Conservation (phyloP, 2,329 filamentous ascomycete species). For the Trichoderma brevicompactum region DNA sequence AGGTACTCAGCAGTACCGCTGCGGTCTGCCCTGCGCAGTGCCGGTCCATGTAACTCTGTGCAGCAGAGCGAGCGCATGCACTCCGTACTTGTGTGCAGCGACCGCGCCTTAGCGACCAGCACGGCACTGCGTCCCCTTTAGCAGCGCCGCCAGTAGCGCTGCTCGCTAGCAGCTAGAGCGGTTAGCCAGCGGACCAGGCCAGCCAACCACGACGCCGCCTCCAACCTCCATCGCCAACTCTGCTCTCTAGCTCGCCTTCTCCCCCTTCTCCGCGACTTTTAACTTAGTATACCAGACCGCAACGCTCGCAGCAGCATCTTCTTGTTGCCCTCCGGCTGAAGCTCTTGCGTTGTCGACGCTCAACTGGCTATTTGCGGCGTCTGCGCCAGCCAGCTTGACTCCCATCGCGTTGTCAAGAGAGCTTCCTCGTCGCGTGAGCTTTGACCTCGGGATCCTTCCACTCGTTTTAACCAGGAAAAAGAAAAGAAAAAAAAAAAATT, state of each 20-base stretch:
- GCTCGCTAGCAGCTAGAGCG: conserved; percentile 18
- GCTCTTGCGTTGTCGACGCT: conserved; percentile 13
- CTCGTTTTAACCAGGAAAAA: conserved; percentile 11
- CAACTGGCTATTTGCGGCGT: conserved; percentile 20
- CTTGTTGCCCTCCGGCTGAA: neutral
- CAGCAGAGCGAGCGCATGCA: neutral
- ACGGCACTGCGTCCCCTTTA: conserved; percentile 21
- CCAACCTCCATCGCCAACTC: conserved; percentile 26
- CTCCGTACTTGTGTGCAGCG: neutral
- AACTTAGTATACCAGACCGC: neutral
- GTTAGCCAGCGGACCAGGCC: neutral
- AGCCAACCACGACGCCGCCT: conserved; percentile 19
- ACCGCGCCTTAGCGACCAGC: neutral
- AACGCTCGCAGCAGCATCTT: conserved; percentile 1
- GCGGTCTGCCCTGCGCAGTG: too few relatives aligned
- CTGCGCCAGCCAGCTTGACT: conserved; percentile 19
- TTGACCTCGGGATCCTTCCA: conserved; percentile 19
- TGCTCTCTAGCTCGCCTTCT: conserved; percentile 20
- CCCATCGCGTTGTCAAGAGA: conserved; percentile 21
- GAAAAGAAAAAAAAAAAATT: conserved; percentile 1
- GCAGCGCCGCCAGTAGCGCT: conserved; percentile 22
- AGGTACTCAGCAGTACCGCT: too few relatives aligned
- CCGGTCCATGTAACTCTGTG: too few relatives aligned
- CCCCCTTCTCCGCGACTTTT: conserved; percentile 21
- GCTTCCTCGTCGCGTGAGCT: conserved; percentile 15